A percentile compares a stretch with the other conserved stretches of the same genome.
Conservation (phyloP, 768 basidiomycete species). For the Paxillus involutus region DNA sequence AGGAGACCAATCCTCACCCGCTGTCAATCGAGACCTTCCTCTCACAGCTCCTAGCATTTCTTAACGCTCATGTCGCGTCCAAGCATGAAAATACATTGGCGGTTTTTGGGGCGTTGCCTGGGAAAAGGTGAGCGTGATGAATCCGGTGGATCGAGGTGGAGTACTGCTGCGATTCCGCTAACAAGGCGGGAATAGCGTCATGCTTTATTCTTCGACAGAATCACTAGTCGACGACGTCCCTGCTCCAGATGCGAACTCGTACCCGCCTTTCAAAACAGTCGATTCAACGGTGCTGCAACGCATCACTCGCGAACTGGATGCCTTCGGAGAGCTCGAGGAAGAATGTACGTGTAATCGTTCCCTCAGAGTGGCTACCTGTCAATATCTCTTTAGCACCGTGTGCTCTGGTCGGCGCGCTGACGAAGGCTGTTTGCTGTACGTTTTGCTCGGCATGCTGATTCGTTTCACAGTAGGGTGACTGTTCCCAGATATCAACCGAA, state of each 20-base stretch:
- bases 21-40: slow-evolving; percentile 74
- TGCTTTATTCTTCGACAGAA: slow-evolving; percentile 75
- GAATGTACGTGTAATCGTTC: slow-evolving; percentile 33
- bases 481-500: slow-evolving; percentile 64
- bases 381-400: slow-evolving; percentile 45
- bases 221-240: slow-evolving; percentile 35
- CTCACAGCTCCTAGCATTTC: slow-evolving; percentile 82
- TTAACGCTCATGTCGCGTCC: slow-evolving; percentile 90
- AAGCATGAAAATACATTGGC: slow-evolving; percentile 92
- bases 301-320: slow-evolving; percentile 62
- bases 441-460: neutral
- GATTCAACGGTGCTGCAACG: slow-evolving; percentile 63
- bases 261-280: slow-evolving; percentile 79
- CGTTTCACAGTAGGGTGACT: slow-evolving; percentile 28
- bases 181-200: slow-evolving; percentile 44
- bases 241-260: slow-evolving; percentile 72
- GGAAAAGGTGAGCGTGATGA: slow-evolving; percentile 63
- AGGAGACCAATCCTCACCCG: slow-evolving; percentile 45
- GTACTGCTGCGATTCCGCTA: neutral
- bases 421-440: slow-evolving; percentile 90
- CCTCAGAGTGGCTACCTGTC: slow-evolving; percentile 1
- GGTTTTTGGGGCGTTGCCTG: slow-evolving; percentile 87
- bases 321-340: slow-evolving; percentile 46
- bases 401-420: slow-evolving; percentile 84
- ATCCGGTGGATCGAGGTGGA: neutral